Percentiles rank a stretch among this genome's conserved stretches.
These are phyloP conservation scores for Trichoderma parareesei DNA, from an alignment of 495 filamentous ascomycete genomes.

Conservation along the genomic window DNA sequence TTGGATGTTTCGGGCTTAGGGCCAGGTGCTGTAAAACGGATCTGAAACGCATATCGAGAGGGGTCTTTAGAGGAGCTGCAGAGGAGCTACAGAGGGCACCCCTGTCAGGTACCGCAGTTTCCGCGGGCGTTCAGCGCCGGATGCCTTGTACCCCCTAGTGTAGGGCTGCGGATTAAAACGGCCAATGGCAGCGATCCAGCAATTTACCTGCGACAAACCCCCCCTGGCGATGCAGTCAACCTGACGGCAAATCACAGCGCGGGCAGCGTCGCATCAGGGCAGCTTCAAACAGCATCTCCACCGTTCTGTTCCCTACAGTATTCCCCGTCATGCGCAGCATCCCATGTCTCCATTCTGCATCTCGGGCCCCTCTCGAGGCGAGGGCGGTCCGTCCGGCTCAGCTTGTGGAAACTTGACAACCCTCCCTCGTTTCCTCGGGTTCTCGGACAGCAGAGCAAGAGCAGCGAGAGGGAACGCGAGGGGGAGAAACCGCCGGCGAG, in stretches of 20 bases:
- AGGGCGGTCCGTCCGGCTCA: background rate
- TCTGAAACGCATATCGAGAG: constrained; percentile 3
- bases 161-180: constrained; percentile 2
- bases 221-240: background rate
- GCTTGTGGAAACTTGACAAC: background rate
- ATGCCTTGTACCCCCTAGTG: background rate
- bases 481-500: background rate
- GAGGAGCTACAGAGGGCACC: background rate
- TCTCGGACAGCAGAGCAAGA: background rate
- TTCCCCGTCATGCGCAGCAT: no score
- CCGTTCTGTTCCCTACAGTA: background rate
- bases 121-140: background rate
- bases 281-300: constrained; percentile 1
- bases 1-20: background rate
- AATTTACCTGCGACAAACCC: constrained; percentile 1
- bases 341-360: background rate
- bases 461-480: background rate
- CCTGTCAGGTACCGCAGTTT: background rate
- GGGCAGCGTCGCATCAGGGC: background rate
- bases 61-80: no score
- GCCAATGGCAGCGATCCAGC: background rate
- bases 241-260: background rate
- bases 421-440: background rate
- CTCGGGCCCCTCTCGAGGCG: constrained; percentile 1
- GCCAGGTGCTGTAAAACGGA: background rate